Conservation (phyloP, 177 flowering plant genomes). For the Vitis hybrid region DNA sequence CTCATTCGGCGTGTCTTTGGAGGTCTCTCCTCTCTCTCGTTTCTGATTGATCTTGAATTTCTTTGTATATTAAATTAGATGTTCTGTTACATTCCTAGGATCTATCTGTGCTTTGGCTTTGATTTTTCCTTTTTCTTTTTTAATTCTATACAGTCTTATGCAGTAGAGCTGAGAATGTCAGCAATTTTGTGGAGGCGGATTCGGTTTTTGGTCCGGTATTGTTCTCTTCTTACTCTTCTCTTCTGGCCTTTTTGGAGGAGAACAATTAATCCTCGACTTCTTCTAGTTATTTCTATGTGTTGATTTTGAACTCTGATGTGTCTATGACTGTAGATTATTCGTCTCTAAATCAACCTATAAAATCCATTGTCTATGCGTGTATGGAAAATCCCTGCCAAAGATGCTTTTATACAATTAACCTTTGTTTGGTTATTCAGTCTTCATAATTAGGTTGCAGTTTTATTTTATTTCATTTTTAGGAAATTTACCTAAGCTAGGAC, state of each 20-base stretch:
- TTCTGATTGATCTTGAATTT: neutral
- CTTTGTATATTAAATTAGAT: neutral
- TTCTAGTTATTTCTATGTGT: neutral
- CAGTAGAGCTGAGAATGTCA: slow-evolving; percentile 83
- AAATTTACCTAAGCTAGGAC: no score
- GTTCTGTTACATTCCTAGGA: no score
- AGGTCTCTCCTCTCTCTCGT: slow-evolving; percentile 37
- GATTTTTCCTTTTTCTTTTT: neutral
- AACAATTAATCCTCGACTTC: neutral
- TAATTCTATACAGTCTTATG: slow-evolving; percentile 52
- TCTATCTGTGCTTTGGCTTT: slow-evolving; percentile 51
- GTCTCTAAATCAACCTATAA: no score
- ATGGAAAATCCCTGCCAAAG: no score
- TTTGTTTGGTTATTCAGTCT: no score
- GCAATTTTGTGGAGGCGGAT: slow-evolving; percentile 76
- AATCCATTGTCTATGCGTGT: no score
- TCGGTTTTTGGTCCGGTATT: slow-evolving; percentile 82
- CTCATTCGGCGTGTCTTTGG: slow-evolving; percentile 75
- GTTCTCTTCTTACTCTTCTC: neutral
- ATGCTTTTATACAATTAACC: no score
- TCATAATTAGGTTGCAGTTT: no score
- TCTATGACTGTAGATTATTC: no score
- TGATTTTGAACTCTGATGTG: no score
- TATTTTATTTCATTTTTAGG: no score
- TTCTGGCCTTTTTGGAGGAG: neutral